Evolutionary conservation across 2,329 filamentous ascomycete genomes (phyloP).

Genomic region (Annulohypoxylon truncatum): DNA sequence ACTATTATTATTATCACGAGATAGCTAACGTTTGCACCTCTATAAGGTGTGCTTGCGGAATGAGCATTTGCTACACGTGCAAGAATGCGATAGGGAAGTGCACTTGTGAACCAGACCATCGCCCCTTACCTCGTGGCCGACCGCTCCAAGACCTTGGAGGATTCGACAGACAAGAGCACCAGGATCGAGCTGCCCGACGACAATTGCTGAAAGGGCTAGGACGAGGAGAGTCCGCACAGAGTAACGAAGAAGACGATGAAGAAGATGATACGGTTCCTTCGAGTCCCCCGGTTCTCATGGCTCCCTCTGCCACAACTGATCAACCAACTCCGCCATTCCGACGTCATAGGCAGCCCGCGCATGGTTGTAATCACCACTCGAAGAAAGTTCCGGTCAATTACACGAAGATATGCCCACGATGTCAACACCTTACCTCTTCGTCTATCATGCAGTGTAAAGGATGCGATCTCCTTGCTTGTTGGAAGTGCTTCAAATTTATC

Average conservation of each 20-base stretch:
- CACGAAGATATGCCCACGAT: neutral
- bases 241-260: neutral
- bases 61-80: conserved; percentile 2
- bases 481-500: neutral
- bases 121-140: neutral
- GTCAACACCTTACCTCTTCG: neutral
- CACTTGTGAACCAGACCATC: neutral
- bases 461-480: neutral
- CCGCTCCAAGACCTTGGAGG: neutral
- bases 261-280: neutral
- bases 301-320: neutral
- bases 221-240: neutral
- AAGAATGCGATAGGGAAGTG: neutral
- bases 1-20: neutral
- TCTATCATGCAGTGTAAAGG: neutral
- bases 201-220: neutral
- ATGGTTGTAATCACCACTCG: neutral
- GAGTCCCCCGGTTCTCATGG: neutral
- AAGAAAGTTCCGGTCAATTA: neutral
- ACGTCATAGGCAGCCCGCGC: neutral
- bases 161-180: neutral
- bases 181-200: neutral
- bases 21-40: neutral
- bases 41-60: neutral
- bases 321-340: neutral